phyloP scores from a whole-genome alignment of 2,329 filamentous ascomycete species.

The Allantophomopsis cytisporea region DNA sequence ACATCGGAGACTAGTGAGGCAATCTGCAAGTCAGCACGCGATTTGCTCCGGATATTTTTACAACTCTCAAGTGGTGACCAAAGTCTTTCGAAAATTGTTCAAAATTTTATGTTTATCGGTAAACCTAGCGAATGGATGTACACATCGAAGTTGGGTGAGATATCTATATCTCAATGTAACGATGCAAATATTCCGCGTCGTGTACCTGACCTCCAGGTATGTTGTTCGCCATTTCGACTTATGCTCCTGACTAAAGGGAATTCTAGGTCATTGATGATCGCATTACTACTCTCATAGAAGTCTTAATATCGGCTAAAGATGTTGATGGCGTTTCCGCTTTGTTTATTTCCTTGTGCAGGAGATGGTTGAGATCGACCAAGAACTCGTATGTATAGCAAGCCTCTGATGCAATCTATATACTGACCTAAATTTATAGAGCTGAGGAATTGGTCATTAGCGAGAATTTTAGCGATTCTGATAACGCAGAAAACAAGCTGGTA shows the following conservation, averaged over 20 bases:
- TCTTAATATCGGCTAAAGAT: conserved; percentile 27
- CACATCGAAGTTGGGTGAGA: no score
- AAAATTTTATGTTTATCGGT: conserved; percentile 42
- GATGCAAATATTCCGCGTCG: no score
- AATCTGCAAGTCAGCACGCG: conserved; percentile 28
- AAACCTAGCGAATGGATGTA: conserved; percentile 8
- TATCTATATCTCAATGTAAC: no score
- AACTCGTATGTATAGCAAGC: no score
- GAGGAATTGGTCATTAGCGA: neutral
- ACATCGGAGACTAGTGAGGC: conserved; percentile 16
- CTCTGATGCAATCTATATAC: no score
- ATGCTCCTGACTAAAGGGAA: no score
- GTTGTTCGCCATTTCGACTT: no score
- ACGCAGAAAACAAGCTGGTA: conserved; percentile 33
- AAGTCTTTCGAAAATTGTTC: conserved; percentile 32
- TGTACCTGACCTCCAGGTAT: no score
- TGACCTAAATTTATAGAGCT: no score
- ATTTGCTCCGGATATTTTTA: conserved; percentile 41
- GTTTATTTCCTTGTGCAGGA: conserved; percentile 44
- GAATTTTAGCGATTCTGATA: conserved; percentile 11
- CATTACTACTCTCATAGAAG: conserved; percentile 30
- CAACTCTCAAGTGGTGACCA: conserved; percentile 37
- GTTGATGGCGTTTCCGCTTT: conserved; percentile 36
- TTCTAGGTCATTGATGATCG: conserved; percentile 25
- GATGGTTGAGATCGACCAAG: conserved; percentile 31